phyloP scores from a whole-genome alignment of 106 monocot species.

The Dactylorhiza incarnata region DNA sequence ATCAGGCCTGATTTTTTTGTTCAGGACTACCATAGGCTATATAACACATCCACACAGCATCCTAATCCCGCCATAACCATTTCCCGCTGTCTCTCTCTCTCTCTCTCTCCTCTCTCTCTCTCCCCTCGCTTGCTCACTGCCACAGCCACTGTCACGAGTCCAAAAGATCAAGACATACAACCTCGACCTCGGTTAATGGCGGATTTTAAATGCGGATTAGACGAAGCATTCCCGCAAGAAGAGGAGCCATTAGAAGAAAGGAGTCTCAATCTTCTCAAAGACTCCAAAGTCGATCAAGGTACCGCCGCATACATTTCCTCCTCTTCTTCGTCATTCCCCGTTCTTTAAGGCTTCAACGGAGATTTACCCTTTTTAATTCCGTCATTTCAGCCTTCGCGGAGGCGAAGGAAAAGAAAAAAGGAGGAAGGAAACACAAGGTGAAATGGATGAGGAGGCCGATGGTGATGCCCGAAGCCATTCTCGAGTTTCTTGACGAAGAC shows the following conservation, averaged over 20 bases:
- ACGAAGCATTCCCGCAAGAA: slow-evolving; percentile 7
- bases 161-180: not conserved
- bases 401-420: slow-evolving; percentile 17
- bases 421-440: slow-evolving; percentile 35
- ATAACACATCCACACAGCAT: too few species aligned
- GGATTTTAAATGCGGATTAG: not conserved
- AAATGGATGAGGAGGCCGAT: slow-evolving; percentile 48
- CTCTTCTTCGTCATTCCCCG: not conserved
- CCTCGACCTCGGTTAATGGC: not conserved
- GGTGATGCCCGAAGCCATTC: slow-evolving; percentile 36
- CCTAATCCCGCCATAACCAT: too few species aligned
- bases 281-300: slow-evolving; percentile 44
- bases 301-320: not conserved
- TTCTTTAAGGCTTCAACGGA: slow-evolving; percentile 9
- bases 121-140: not conserved
- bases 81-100: not conserved
- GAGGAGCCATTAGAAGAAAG: slow-evolving; percentile 31
- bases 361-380: not conserved
- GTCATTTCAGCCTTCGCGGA: slow-evolving; percentile 1
- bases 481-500: slow-evolving; percentile 39
- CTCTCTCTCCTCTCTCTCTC: not conserved
- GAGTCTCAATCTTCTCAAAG: slow-evolving; percentile 27
- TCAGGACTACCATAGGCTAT: too few species aligned
- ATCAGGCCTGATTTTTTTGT: too few species aligned
- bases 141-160: too few species aligned